Base-by-base conservation (phyloP, 495 filamentous ascomycete genomes). In the Podospora sp. region DNA sequence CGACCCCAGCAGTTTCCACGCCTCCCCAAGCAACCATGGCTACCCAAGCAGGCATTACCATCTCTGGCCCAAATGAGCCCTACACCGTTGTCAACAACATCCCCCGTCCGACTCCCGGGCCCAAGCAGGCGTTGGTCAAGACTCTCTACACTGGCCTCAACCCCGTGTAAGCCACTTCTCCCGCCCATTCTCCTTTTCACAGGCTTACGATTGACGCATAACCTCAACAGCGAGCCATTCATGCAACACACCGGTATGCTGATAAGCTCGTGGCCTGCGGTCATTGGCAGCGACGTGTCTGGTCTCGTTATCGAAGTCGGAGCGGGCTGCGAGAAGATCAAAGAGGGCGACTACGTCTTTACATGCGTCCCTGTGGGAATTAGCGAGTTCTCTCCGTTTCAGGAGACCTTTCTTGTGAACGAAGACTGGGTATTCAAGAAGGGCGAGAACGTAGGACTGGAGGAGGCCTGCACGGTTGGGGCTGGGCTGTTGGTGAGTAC, bases 211-310 rank as follows among this genome's bases (percentile, higher is more conserved):
- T 16, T 59, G 9, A 59, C 26, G 14, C 1, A 36, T 27, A 52
- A 20, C 1, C 25, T 11, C 8, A 36, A 40, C 62, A 74, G 72
- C 1, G 72, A 74, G 16, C 66, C 65, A 0, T 60, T 70, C 35
- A 72, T 72, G 66, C 68, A 69, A 6, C 65, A 74, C 60, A 65
- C 62, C 14, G 72, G 72, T 24, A n/a, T 69, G 2, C 68, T 74
- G 16, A 58, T 72, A 29, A n/a, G 7, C 2, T 62, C 66, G 26
- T 72, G 61, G 26, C 72, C 72, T 4, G 72, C 70, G 52, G 60
- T 74, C 4, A 78, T 94, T 40, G 83, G 91, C 58, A 84, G 90
- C 63, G 92, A 95, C 69, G 90, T 88, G 33, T 81, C 79, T 60
- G 92, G 90, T 7, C 68, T 83, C 6, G 89, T 94, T 9, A 77